Evolutionary conservation across 371 early-diverging fungal species (phyloP).

Genomic region (Mucor lusitanicus): DNA sequence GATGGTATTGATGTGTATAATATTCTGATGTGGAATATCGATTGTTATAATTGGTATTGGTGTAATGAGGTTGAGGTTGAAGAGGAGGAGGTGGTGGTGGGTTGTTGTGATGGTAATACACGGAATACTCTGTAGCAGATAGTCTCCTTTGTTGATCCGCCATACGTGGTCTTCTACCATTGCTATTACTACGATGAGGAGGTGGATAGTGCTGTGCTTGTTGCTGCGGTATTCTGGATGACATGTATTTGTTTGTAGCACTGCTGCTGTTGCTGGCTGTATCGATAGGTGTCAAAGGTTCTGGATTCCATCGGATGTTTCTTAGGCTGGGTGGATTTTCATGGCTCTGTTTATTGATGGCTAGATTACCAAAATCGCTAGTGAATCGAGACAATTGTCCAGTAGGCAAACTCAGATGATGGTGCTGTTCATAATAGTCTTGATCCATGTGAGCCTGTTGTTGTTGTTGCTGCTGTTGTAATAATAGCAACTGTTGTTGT

Average conservation of each 20-base stretch:
- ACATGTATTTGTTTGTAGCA: conserved; percentile 4
- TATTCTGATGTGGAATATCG: conserved; percentile 20
- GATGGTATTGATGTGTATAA: conserved; percentile 8
- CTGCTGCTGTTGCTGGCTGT: neutral
- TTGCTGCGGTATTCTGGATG: neutral
- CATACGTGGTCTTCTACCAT: conserved; percentile 5
- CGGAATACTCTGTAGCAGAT: conserved; percentile 14
- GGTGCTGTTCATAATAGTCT: conserved; percentile 12
- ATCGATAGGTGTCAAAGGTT: conserved; percentile 3
- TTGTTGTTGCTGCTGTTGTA: neutral
- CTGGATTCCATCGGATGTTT: conserved; percentile 23
- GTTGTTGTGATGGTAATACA: neutral
- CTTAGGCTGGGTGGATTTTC: conserved; percentile 18
- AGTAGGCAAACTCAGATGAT: conserved; percentile 20
- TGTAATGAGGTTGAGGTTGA: neutral
- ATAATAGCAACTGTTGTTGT: neutral
- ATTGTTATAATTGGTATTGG: conserved; percentile 1
- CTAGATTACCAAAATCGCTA: conserved; percentile 14
- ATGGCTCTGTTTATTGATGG: neutral
- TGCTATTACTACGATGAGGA: conserved; percentile 3
- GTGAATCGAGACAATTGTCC: conserved; percentile 7
- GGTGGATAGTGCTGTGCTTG: neutral
- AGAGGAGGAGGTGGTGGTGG: neutral
- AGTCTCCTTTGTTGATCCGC: conserved; percentile 8
- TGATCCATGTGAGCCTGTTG: neutral